These are phyloP conservation scores for Candida mesenterica DNA, from an alignment of 1,139 yeast species.

Conservation along the genomic window DNA sequence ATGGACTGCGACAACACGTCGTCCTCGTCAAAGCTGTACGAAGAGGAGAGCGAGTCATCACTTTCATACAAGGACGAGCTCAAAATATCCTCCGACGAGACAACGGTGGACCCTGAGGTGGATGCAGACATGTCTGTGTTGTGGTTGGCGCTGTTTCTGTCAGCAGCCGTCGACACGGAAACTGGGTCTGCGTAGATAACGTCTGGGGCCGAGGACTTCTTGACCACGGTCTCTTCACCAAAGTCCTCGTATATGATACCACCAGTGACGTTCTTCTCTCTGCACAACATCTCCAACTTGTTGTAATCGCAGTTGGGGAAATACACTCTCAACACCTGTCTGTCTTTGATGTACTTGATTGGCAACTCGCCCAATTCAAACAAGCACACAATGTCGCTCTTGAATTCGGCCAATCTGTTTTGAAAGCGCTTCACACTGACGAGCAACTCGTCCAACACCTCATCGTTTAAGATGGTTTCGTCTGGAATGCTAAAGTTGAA, in stretches of 20 bases:
- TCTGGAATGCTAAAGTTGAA: conserved; percentile 43
- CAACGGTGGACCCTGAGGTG: conserved; percentile 8
- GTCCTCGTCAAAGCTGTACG: conserved; percentile 17
- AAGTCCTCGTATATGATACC: conserved; percentile 46
- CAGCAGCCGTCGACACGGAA: too few relatives aligned
- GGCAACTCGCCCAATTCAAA: conserved; percentile 53
- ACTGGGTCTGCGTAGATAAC: not conserved
- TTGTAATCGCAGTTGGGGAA: conserved; percentile 57
- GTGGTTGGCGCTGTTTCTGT: not conserved
- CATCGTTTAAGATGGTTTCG: conserved; percentile 50
- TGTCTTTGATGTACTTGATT: conserved; percentile 33
- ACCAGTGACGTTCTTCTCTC: conserved; percentile 49
- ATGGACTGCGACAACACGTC: conserved; percentile 22
- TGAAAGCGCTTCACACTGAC: conserved; percentile 31
- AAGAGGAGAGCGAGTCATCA: conserved; percentile 14
- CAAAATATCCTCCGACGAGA: conserved; percentile 22
- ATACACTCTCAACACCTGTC: conserved; percentile 45
- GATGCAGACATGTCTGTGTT: conserved; percentile 3
- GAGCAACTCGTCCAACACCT: conserved; percentile 42
- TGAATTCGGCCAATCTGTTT: conserved; percentile 34
- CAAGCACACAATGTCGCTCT: conserved; percentile 34
- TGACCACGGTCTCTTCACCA: conserved; percentile 6
- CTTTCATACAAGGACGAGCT: conserved; percentile 20
- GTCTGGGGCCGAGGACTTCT: not conserved
- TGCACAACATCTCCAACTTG: conserved; percentile 49